Evolutionary conservation across 352 stramenopile genomes (phyloP).

Genomic region (Saprolegnia parasitica): DNA sequence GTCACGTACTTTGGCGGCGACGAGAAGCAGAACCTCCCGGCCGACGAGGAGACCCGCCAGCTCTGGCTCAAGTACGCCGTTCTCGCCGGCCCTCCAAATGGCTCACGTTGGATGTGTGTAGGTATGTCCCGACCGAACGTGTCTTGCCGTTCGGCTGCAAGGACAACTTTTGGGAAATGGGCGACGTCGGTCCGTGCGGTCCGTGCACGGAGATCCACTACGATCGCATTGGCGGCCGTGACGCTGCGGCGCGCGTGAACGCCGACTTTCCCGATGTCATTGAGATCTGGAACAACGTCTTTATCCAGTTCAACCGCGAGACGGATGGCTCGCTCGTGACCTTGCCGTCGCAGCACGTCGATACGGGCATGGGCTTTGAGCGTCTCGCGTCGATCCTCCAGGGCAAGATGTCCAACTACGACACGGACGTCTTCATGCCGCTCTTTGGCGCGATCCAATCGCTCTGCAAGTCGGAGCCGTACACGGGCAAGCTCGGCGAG

Average conservation of each 20-base stretch:
- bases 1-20: slow-evolving; percentile 98
- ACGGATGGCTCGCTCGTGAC: slow-evolving; percentile 78
- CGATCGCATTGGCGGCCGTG: slow-evolving; percentile 94
- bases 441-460: slow-evolving; percentile 93
- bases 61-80: slow-evolving; percentile 77
- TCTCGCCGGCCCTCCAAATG: too few relatives aligned
- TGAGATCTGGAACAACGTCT: slow-evolving; percentile 99
- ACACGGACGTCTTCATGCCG: slow-evolving; percentile 97
- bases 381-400: slow-evolving; percentile 90
- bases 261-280: slow-evolving; percentile 97
- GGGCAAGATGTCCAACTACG: slow-evolving; percentile 96
- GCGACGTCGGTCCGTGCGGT: slow-evolving; percentile 97
- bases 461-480: slow-evolving; percentile 67
- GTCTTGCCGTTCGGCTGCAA: slow-evolving; percentile 93
- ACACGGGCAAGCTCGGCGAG: slow-evolving; percentile 79
- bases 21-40: slow-evolving; percentile 59
- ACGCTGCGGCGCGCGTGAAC: slow-evolving; percentile 94
- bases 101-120: neutral
- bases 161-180: slow-evolving; percentile 99
- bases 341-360: slow-evolving; percentile 96
- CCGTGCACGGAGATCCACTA: slow-evolving; percentile 99
- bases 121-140: slow-evolving; percentile 75
- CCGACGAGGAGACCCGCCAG: slow-evolving; percentile 91
- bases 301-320: slow-evolving; percentile 99
- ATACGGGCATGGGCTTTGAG: slow-evolving; percentile 99